A percentile compares a stretch with the other conserved stretches of the same genome.
phyloP scores from a whole-genome alignment of 768 basidiomycete genomes.

The Lactarius indigo region DNA sequence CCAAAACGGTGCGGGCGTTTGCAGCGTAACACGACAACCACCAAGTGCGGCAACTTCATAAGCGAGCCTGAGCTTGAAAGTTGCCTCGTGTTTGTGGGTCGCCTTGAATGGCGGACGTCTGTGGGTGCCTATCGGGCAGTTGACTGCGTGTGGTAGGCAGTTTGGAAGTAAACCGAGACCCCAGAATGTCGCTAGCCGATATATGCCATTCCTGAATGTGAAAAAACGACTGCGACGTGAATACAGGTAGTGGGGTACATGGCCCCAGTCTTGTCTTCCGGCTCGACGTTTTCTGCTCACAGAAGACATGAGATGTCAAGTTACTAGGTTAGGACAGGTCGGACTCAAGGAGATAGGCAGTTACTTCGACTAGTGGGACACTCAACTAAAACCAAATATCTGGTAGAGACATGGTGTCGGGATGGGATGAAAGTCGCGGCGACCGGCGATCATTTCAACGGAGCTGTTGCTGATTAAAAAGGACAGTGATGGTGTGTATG shows the following conservation, averaged over 20 bases:
- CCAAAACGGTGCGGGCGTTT: background rate
- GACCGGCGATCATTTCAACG: background rate
- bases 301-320: background rate
- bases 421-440: background rate
- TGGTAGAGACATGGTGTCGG: background rate
- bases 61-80: slow-evolving; percentile 28
- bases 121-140: slow-evolving; percentile 50
- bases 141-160: slow-evolving; percentile 33
- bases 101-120: slow-evolving; percentile 58
- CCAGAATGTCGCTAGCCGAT: background rate
- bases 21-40: slow-evolving; percentile 44
- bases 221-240: background rate
- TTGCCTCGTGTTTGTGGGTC: slow-evolving; percentile 62
- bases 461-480: background rate
- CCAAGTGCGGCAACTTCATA: background rate
- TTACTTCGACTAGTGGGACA: background rate
- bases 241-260: background rate
- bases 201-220: background rate
- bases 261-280: background rate
- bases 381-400: background rate
- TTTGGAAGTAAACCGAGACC: background rate
- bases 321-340: background rate
- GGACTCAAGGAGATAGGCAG: background rate
- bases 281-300: background rate
- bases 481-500: background rate